phyloP scores from a whole-genome alignment of 2,329 filamentous ascomycete genomes.

The Fusarium palustre region DNA sequence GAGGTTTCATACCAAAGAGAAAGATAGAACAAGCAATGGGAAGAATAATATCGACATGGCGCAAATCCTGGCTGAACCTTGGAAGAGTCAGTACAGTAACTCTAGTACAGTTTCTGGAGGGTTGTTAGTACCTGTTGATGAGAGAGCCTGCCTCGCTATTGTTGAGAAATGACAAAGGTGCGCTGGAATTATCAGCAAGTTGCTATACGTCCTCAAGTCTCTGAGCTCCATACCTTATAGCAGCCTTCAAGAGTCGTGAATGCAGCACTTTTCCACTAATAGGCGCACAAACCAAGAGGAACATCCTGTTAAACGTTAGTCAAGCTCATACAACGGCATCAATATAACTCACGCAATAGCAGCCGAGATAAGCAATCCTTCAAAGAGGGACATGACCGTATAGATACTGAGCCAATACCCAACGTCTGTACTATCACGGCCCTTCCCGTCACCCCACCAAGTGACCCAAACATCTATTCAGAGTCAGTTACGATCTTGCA shows the following conservation, averaged over 20 bases:
- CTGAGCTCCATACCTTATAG: constrained; percentile 37
- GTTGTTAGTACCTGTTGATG: constrained; percentile 41
- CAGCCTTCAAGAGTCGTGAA: constrained; percentile 41
- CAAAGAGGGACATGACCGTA: constrained; percentile 39
- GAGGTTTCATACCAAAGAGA: constrained; percentile 41
- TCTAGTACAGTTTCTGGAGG: no score
- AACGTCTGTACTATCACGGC: constrained; percentile 42
- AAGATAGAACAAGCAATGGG: constrained; percentile 47
- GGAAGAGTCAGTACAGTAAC: constrained; percentile 3
- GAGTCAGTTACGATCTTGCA: neutral
- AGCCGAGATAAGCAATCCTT: constrained; percentile 42
- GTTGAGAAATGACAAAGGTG: constrained; percentile 46
- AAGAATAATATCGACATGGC: constrained; percentile 55
- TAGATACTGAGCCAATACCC: constrained; percentile 50
- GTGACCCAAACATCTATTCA: constrained; percentile 47
- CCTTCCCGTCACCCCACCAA: constrained; percentile 50
- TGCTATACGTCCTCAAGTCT: fast-evolving
- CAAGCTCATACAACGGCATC: neutral
- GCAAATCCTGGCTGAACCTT: constrained; percentile 58
- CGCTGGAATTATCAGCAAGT: constrained; percentile 24
- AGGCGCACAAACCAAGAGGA: constrained; percentile 45
- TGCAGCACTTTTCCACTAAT: constrained; percentile 45
- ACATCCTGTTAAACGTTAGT: constrained; percentile 38
- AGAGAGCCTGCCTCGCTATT: constrained; percentile 47
- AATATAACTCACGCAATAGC: constrained; percentile 43